Evolutionary conservation across 2,329 filamentous ascomycete genomes (phyloP), one percentile per base, ranked within the genome.

Genomic region (Bimuria novae-zelandiae): DNA sequence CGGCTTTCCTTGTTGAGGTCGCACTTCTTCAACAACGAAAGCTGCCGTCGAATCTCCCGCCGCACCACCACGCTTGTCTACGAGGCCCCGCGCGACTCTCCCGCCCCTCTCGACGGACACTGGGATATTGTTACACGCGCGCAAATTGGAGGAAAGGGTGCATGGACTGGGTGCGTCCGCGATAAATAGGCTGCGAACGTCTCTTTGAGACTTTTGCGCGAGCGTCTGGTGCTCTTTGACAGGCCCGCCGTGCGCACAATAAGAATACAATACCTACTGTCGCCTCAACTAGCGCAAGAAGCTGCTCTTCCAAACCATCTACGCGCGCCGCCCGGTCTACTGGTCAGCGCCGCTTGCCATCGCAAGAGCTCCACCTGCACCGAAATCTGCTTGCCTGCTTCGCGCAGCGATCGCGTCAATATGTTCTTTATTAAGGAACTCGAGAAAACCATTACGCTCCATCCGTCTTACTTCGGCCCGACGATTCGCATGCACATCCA

Each of bases 381-480:
- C 42, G 39, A 41, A 27, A 36, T n/a, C n/a, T 42, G 23, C 44
- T 43, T 48, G 23, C 49, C 55, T 54, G 32, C 46, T n/a, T 17
- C 43, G 32, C 51, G n/a, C 21, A 33, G 7, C 16, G 23, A 40
- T 39, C 47, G 33, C 51, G 22, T 59, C 76, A 78, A 59, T 65
- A 99, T 99, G 94, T 99, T 97, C 77, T 99, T 99, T 80, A 89
- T 99, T 61, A 91, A 96, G 77, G 93, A 96, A 72, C 88, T 97
- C 76, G 92, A 96, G 79, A 92, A 93, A 72, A 89, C 90, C 71
- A 92, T 97, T 68, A 92, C 91, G 64, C 84, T 99, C 69, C 94
- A 99, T 72, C 94, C 94, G 23, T 97, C 93, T 11, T 99, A 95
- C 79, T 97, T 99, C 73, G 92, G 92, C 53, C 88, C 90, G 59